Evolutionary conservation across 2,329 filamentous ascomycete genomes (phyloP), one percentile per base, ranked within the genome.

Genomic region (Exophiala spinifera): DNA sequence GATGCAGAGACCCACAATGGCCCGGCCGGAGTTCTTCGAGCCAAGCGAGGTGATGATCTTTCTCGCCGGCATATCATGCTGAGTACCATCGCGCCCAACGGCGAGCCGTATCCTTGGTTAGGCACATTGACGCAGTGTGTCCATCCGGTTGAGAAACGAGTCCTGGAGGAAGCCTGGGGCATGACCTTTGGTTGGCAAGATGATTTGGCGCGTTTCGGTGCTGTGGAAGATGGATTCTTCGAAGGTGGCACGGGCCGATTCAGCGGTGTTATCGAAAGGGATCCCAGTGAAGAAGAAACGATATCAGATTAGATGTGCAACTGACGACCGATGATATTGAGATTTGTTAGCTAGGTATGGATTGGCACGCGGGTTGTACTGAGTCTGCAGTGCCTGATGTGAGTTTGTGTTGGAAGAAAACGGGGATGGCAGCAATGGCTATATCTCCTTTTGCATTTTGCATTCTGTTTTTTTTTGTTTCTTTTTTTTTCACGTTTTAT

Each of bases 181-280:
- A 61, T 69, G 63, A 56, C 28, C 11, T 61, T 65, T 34, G 66
- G 66, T 4, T 66, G 64, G 65, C 54, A 49, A 3, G 51, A 64
- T 25, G 53, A 57, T 33, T 33, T 59, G 43, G 56, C 46, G 13
- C 50, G 61, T 6, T 64, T 55, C 61, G 63, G 60, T 19, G 57
- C 60, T 1, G 53, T 59, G 23, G 63, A 67, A 47, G 67, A 69
- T 59, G 65, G 65, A 5, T 63, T 64, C 40, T 60, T 56, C 21
- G 59, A 63, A 46, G 66, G 67, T 6, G 67, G 67, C 10, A 65
- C 61, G 6, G 67, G 67, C 14, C 55, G 67, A 14, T 69, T 69
- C 54, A 59, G 56, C 34, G 66, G 67, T 10, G 45, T 57, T 7
- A 48, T 65, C 28, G 42, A 51, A 19, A 51, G 50, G 49, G 46